Evolutionary conservation across 768 basidiomycete genomes (phyloP), one percentile per base, ranked within the genome.

Genomic region (Auriculariales sp.): DNA sequence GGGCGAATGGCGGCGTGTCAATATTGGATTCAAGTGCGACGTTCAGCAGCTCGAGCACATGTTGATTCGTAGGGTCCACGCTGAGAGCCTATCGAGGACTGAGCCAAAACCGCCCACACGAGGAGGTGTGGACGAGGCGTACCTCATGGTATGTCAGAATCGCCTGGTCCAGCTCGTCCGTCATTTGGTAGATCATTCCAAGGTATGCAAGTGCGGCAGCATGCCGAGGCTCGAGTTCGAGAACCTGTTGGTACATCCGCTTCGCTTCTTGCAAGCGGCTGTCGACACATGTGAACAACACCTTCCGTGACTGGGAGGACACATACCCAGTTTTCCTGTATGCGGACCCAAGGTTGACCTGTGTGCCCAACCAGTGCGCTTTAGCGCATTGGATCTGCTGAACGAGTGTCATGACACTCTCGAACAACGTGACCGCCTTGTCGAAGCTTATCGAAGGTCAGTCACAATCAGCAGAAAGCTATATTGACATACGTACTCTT

Each of bases 81-180:
- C 83, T 83, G 46, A 92, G 66, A 0, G 86, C 80, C 82, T 86
- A 55, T 14, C 24, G 2, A 48, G 28, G 42, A 7, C 25, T 31
- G 14, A n/a, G 28, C 53, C 51, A 28, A 29, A 19, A 42, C 17
- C 17, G 12, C 1, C 6, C 25, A 10, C 24, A 19, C 15, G 29
- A 10, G 27, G 31, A 28, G 3, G 33, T 15, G 25, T n/a, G 4
- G 24, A 15, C 3, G 24, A 10, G 3, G 52, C 78, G 32, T 49
- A 91, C 93, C 70, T 93, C 88, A 61, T 99, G 95, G 56, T 95
- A 98, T 53, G 81, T 82, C 31, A 89, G 67, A 55, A 99, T 92
- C 2, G 94, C 87, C 11, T 74, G 73, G 55, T 93, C 82, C 4
- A 81, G 63, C 45, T 88, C 71, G 22, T 77, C 78, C 54, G 79